Evolutionary conservation across 1,284 basidiomycete genomes (phyloP), one percentile per base, ranked within the genome.

Genomic region (Takashimella tepidaria): DNA sequence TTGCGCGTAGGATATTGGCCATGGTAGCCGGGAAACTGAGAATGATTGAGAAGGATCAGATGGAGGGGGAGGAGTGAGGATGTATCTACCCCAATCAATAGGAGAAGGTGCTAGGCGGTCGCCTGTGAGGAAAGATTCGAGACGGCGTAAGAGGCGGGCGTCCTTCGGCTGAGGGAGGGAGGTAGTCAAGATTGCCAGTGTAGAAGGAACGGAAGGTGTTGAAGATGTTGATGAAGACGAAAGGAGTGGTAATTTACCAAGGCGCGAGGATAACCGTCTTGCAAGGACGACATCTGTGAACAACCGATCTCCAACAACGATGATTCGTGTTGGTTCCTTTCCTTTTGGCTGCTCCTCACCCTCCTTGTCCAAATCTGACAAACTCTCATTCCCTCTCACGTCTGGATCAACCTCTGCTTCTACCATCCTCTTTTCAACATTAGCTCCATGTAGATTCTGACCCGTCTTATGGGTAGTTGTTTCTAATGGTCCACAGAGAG

Each of bases 231-330:
- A 41, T 20, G 21, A 41, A 10, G 51, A 53, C 20, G 43, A 25
- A n/a, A 62, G 56, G 13, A 52, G 45, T 41, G 61, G 55, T 12
- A 75, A 61, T 8, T 8, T 8, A 16, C 31, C 10, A 16, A 63
- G 59, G 11, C 67, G 58, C 24, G 59, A 50, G 3, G 69, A 67
- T 45, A 81, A 73, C 2, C 90, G 84, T 60, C 88, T 86, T 4
- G 91, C 87, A 67, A 97, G 79, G 44, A 96, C 82, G 19, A 93
- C 79, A 72, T 98, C 93, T 0, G 93, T 98, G 66, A 93, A 88
- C 41, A 93, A 77, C 10, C 93, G 81, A 75, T 98, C 93, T 1
- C 93, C 93, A 10, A 98, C 83, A 19, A 96, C 76, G 55, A 96
- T 76, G 27, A 96, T 79, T 19, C 66, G 53, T 56, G 71, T 55